Base-by-base conservation (phyloP, 805 yeast genomes). In the Ogataea siamensis region DNA sequence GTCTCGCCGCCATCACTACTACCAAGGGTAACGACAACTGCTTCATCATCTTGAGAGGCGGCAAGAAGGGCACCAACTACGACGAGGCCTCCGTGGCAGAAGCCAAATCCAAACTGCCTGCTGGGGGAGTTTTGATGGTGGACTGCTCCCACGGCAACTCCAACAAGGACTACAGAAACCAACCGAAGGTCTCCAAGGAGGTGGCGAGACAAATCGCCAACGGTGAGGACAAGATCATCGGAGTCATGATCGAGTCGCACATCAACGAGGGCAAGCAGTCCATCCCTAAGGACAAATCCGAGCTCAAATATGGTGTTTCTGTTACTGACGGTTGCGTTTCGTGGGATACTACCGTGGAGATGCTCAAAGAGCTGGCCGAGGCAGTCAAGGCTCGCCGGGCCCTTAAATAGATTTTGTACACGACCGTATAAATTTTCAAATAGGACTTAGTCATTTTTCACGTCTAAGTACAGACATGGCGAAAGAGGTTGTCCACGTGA, bases 121-220 rank as follows among this genome's bases (percentile, higher is more conserved):
- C 62, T 64, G 73, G 67, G 54, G 67, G 55, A 44, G 71, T 73
- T 39, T 64, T 87, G 54, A 93, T 93, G 99, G 84, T 93, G 46
- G 99, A 93, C 68, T 93, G 96, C 68, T 89, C 97, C 32, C 99
- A 93, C 67, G 99, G 96, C 55, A 93, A 93, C 73, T 88, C 97
- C 25, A 80, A 74, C 66, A 93, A 93, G 68, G 93, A 93, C 69
- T 88, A 77, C 80, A 77, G 80, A 61, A 93, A 93, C 70, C 99
- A 93, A 70, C 97, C 99, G 43, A 80, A 74, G 63, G 99, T 93
- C n/a, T 81, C 87, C 50, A 68, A 74, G 19, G 78, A 73, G 41
- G 93, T 91, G 39, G 87, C 91, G 34, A 78, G 77, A 51, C 98
- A 93, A 68, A 71, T 91, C 32, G 67, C 84, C 24, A 69, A 66